Conservation (phyloP, 495 filamentous ascomycete genomes). For the Aspergillus homomorphus region DNA sequence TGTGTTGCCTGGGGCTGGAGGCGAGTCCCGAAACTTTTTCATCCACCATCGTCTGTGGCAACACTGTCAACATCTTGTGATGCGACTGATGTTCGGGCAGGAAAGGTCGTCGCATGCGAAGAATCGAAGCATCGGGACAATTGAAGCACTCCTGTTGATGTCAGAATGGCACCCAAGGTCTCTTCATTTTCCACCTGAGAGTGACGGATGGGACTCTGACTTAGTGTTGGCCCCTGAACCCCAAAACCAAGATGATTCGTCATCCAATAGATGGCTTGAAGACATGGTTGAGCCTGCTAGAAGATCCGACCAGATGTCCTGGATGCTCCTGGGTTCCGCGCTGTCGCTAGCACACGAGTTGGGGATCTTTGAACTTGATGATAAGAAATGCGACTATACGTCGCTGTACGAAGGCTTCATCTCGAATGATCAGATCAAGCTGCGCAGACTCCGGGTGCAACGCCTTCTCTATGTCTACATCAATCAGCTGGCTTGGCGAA, state of each 20-base stretch:
- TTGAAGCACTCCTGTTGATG: constrained; percentile 51
- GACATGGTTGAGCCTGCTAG: constrained; percentile 52
- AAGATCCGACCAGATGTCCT: constrained; percentile 56
- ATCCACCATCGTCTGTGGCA: constrained; percentile 55
- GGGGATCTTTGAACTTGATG: constrained; percentile 48
- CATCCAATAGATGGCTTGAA: constrained; percentile 40
- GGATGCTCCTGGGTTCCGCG: constrained; percentile 52
- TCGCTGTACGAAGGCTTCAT: constrained; percentile 27
- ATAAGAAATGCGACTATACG: constrained; percentile 19
- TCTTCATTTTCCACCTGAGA: constrained; percentile 52
- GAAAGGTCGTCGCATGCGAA: constrained; percentile 46
- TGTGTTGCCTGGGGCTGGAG: constrained; percentile 49
- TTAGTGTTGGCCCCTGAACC: constrained; percentile 27
- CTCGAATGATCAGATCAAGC: constrained; percentile 35
- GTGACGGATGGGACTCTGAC: constrained; percentile 48
- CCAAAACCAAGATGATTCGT: constrained; percentile 20
- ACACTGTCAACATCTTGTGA: constrained; percentile 50
- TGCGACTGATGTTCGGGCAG: constrained; percentile 50
- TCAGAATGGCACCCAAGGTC: constrained; percentile 57
- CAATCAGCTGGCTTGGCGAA: constrained; percentile 52
- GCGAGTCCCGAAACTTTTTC: constrained; percentile 52
- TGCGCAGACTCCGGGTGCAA: constrained; percentile 44
- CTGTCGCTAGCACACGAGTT: constrained; percentile 51
- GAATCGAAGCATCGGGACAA: constrained; percentile 47
- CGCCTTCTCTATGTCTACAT: constrained; percentile 52